Evolutionary conservation across 106 monocot species (phyloP).

Genomic region (Cymbidium sinense): DNA sequence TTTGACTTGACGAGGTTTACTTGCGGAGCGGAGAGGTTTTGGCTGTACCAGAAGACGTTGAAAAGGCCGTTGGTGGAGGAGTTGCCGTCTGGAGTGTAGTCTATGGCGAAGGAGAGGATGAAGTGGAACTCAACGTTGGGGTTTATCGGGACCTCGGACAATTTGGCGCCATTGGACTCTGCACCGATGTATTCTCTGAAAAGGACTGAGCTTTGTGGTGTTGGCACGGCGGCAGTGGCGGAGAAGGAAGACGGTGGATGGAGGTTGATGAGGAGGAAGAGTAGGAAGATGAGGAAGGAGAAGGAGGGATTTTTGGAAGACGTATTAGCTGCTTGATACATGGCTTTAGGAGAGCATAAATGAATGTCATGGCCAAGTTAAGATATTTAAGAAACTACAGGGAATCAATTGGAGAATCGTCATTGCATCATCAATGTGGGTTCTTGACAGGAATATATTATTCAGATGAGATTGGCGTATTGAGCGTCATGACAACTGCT

Average conservation of each 20-base stretch:
- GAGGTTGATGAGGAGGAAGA: too few species aligned
- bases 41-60: slow-evolving; percentile 23
- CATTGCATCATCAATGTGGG: too few species aligned
- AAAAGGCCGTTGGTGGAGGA: slow-evolving; percentile 17
- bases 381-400: too few species aligned
- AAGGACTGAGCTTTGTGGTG: background rate
- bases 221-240: background rate
- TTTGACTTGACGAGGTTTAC: slow-evolving; percentile 16
- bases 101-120: slow-evolving; percentile 29
- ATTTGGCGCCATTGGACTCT: slow-evolving; percentile 20
- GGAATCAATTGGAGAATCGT: too few species aligned
- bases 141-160: slow-evolving; percentile 47
- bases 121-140: slow-evolving; percentile 20
- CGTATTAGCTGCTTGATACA: background rate
- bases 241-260: too few species aligned
- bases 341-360: too few species aligned
- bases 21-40: slow-evolving; percentile 11
- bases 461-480: too few species aligned
- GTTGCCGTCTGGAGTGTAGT: slow-evolving; percentile 8
- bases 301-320: slow-evolving; percentile 1
- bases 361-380: too few species aligned
- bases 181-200: slow-evolving; percentile 52
- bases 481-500: too few species aligned
- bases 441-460: too few species aligned
- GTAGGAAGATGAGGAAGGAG: background rate